These are phyloP conservation scores for Endotrypanum monterogeii DNA, from an alignment of 208 protist genomes.

Conservation along the genomic window DNA sequence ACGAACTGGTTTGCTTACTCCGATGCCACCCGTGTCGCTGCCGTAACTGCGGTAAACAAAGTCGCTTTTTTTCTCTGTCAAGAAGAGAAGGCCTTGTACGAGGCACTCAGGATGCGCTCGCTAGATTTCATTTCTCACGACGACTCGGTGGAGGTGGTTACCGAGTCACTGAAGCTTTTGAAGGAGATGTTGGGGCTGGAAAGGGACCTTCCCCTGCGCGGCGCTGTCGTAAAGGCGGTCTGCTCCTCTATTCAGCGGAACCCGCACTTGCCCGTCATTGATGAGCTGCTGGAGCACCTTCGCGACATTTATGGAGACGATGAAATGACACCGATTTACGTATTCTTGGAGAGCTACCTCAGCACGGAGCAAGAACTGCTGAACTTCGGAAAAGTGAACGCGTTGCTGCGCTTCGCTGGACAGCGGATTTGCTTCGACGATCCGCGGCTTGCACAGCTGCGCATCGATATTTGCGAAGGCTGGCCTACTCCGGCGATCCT, in stretches of 20 bases:
- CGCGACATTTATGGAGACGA: conserved; percentile 55
- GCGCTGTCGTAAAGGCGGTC: conserved; percentile 34
- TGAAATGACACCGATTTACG: conserved; percentile 48
- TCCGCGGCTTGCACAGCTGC: conserved; percentile 41
- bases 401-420: conserved; percentile 68
- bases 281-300: conserved; percentile 60
- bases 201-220: conserved; percentile 21
- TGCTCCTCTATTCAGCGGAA: conserved; percentile 49
- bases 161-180: conserved; percentile 32
- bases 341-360: conserved; percentile 61
- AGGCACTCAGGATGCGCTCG: conserved; percentile 26
- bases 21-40: conserved; percentile 43
- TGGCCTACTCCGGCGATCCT: conserved; percentile 52
- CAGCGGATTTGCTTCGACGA: conserved; percentile 35
- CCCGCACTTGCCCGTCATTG: conserved; percentile 52
- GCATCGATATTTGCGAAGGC: conserved; percentile 46
- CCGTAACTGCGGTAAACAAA: conserved; percentile 44
- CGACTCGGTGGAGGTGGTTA: conserved; percentile 39
- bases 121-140: conserved; percentile 28
- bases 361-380: conserved; percentile 49
- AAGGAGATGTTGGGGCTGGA: conserved; percentile 31
- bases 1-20: conserved; percentile 52
- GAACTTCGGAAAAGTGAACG: conserved; percentile 77
- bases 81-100: conserved; percentile 39
- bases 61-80: conserved; percentile 38